A percentile compares a stretch with the other conserved stretches of the same genome.
Evolutionary conservation across 1,284 basidiomycete genomes (phyloP).

Genomic region (Ganoderma sinense): DNA sequence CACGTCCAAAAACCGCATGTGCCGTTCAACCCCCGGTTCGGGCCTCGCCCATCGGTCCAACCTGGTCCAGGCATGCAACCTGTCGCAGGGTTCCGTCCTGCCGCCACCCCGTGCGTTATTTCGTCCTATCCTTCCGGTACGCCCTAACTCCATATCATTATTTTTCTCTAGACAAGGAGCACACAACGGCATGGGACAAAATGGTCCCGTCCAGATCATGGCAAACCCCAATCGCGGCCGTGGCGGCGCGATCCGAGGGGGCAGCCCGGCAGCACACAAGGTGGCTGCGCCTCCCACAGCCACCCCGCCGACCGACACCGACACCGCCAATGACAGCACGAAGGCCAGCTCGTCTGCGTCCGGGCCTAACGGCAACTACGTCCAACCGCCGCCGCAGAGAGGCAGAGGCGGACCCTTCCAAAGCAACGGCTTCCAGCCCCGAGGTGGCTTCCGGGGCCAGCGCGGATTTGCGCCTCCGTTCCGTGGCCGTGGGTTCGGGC

Average conservation of each 20-base stretch:
- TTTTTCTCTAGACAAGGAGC: slow-evolving; percentile 28
- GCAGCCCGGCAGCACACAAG: slow-evolving; percentile 7
- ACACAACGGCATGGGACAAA: slow-evolving; percentile 17
- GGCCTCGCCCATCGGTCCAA: slow-evolving; percentile 68
- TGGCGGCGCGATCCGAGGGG: slow-evolving; percentile 39
- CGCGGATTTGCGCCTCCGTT: slow-evolving; percentile 26
- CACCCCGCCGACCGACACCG: slow-evolving; percentile 13
- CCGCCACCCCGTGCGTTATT: slow-evolving; percentile 46
- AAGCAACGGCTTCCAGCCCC: slow-evolving; percentile 13
- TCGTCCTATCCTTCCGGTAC: slow-evolving; percentile 2
- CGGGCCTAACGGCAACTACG: slow-evolving; percentile 13
- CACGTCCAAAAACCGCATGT: slow-evolving; percentile 49
- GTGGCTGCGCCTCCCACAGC: not conserved
- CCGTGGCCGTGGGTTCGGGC: slow-evolving; percentile 41
- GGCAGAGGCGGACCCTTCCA: slow-evolving; percentile 40
- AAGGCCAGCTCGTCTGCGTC: slow-evolving; percentile 7
- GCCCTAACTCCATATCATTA: slow-evolving; percentile 12
- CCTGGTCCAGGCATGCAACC: slow-evolving; percentile 58
- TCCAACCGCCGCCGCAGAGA: slow-evolving; percentile 8
- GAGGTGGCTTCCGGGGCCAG: slow-evolving; percentile 21
- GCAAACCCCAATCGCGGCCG: slow-evolving; percentile 74
- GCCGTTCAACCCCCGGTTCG: slow-evolving; percentile 73
- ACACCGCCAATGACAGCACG: slow-evolving; percentile 19
- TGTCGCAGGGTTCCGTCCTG: slow-evolving; percentile 68
- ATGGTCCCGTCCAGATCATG: slow-evolving; percentile 58